A percentile compares a stretch with the other conserved stretches of the same genome.
Evolutionary conservation across 2,329 filamentous ascomycete species (phyloP).

Genomic region (Colletotrichum truncatum): DNA sequence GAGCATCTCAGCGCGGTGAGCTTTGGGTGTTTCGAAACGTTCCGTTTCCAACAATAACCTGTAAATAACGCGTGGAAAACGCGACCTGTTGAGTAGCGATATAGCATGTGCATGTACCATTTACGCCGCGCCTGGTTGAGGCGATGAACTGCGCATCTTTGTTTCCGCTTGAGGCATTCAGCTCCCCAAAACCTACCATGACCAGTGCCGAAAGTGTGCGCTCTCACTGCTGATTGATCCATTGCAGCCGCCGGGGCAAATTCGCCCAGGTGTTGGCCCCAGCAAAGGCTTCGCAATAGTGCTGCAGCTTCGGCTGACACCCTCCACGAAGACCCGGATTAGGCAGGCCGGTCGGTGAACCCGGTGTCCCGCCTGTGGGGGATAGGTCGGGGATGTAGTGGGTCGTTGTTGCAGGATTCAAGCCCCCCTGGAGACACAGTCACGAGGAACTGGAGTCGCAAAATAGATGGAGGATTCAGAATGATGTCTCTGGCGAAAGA

Average conservation of each 20-base stretch:
- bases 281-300: slow-evolving; percentile 2
- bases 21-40: slow-evolving; percentile 23
- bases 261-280: slow-evolving; percentile 19
- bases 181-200: slow-evolving; percentile 9
- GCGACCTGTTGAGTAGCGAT: slow-evolving; percentile 4
- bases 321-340: slow-evolving; percentile 18
- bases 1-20: background rate
- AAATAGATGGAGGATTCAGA: background rate
- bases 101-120: background rate
- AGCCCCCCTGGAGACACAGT: slow-evolving; percentile 1
- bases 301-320: slow-evolving; percentile 7
- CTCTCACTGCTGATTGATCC: slow-evolving; percentile 17
- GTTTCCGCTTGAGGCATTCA: slow-evolving; percentile 10
- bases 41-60: slow-evolving; percentile 6
- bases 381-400: slow-evolving; percentile 20
- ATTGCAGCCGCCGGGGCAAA: slow-evolving; percentile 24
- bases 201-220: background rate
- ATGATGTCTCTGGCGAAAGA: background rate
- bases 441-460: background rate
- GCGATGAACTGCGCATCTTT: background rate
- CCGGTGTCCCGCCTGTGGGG: slow-evolving; percentile 25
- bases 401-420: slow-evolving; percentile 20
- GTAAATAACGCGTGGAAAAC: slow-evolving; percentile 5
- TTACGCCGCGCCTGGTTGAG: background rate
- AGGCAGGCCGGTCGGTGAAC: slow-evolving; percentile 30